phyloP scores from a whole-genome alignment of 441 rosid species.

The Raphanus hybrid region DNA sequence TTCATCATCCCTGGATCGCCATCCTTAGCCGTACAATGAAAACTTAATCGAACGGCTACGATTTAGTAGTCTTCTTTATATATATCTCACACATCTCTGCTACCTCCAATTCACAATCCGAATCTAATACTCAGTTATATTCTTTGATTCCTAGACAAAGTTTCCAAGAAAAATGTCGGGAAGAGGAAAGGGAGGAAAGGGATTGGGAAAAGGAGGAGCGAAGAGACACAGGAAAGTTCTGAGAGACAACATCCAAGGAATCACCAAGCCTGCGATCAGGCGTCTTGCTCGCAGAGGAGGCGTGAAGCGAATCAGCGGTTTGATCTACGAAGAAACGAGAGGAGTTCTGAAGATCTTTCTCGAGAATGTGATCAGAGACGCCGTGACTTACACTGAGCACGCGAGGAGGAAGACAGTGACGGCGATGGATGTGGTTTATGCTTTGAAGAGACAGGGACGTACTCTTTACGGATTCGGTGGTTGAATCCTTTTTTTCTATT shows the following conservation, averaged over 20 bases:
- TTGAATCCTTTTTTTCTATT: neutral
- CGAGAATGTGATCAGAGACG: conserved; percentile 62
- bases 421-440: conserved; percentile 66
- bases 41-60: neutral
- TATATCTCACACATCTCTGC: neutral
- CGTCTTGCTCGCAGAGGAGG: conserved; percentile 63
- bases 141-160: neutral
- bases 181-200: conserved; percentile 66
- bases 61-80: conserved; percentile 28
- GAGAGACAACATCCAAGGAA: conserved; percentile 61
- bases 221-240: conserved; percentile 56
- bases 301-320: conserved; percentile 58
- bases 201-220: conserved; percentile 63
- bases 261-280: conserved; percentile 62
- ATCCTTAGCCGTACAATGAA: neutral
- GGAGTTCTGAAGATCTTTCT: conserved; percentile 60
- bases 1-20: neutral
- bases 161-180: conserved; percentile 47
- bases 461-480: conserved; percentile 63
- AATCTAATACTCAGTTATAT: neutral
- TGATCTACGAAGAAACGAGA: conserved; percentile 63
- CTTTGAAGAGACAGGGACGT: conserved; percentile 61
- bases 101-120: neutral
- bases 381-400: conserved; percentile 62
- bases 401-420: conserved; percentile 62